Conservation (phyloP, 2,329 filamentous ascomycete genomes). For the Fusarium avenaceum region DNA sequence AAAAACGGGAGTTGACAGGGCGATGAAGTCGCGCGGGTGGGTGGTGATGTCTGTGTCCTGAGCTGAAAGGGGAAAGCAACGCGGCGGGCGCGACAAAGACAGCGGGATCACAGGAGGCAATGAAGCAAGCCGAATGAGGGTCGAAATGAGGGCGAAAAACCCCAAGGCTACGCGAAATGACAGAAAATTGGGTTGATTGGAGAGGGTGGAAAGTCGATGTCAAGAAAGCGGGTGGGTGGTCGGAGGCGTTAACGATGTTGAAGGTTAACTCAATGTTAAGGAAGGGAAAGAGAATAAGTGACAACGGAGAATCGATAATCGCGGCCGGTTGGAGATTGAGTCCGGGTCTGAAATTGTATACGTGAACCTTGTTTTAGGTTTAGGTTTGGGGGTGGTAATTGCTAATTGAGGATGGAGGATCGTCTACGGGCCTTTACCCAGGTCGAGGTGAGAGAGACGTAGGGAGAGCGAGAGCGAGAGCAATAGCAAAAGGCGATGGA, state of each 20-base stretch:
- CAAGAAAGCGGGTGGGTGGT: slow-evolving; percentile 19
- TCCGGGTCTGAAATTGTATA: slow-evolving; percentile 17
- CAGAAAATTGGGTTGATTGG: slow-evolving; percentile 19
- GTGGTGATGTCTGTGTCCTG: slow-evolving; percentile 32
- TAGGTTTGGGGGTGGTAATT: slow-evolving; percentile 8
- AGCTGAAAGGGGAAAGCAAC: slow-evolving; percentile 22
- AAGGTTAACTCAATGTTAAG: slow-evolving; percentile 11
- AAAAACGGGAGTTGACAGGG: slow-evolving; percentile 37
- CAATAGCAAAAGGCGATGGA: slow-evolving; percentile 6
- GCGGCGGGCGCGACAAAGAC: slow-evolving; percentile 31
- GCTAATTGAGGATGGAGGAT: slow-evolving; percentile 30
- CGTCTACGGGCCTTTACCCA: slow-evolving; percentile 40
- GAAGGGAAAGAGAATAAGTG: slow-evolving; percentile 28
- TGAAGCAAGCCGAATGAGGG: slow-evolving; percentile 10
- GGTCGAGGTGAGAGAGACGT: slow-evolving; percentile 15
- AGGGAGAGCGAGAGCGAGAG: slow-evolving; percentile 2
- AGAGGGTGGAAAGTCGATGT: slow-evolving; percentile 18
- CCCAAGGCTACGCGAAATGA: slow-evolving; percentile 25
- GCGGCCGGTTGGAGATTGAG: slow-evolving; percentile 6
- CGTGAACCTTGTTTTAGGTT: slow-evolving; percentile 46
- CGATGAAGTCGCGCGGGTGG: slow-evolving; percentile 48
- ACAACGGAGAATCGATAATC: slow-evolving; percentile 30
- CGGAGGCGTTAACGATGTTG: slow-evolving; percentile 35
- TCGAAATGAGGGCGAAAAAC: slow-evolving; percentile 20
- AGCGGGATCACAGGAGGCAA: slow-evolving; percentile 21